phyloP scores from a whole-genome alignment of 768 basidiomycete species.

The Amanita rubescens region DNA sequence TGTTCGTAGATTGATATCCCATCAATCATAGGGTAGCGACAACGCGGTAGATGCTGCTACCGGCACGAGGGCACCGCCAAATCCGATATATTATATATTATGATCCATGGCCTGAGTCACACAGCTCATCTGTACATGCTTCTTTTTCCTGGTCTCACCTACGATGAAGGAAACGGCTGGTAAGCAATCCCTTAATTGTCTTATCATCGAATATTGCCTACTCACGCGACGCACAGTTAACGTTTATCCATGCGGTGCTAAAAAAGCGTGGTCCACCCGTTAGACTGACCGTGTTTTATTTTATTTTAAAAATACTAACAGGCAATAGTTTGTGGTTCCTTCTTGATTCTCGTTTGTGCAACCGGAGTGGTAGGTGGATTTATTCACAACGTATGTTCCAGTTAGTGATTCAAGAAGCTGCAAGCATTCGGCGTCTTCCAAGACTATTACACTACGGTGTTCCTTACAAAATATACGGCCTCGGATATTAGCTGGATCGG shows the following conservation, averaged over 20 bases:
- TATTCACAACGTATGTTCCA: not conserved
- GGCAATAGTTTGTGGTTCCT: not conserved
- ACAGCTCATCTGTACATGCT: no score
- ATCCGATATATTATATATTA: no score
- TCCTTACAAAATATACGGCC: constrained; percentile 7
- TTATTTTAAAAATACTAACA: not conserved
- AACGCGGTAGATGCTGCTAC: no score
- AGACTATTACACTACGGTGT: constrained; percentile 7
- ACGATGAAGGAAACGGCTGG: not conserved
- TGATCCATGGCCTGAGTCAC: no score
- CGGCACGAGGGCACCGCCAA: no score
- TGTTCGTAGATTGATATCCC: no score
- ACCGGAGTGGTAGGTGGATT: not conserved
- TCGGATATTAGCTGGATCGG: constrained; percentile 11
- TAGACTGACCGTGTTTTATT: not conserved
- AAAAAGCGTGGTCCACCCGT: constrained; percentile 6
- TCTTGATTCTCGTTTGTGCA: constrained; percentile 3
- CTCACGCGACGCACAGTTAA: not conserved
- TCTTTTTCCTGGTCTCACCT: not conserved
- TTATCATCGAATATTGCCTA: not conserved
- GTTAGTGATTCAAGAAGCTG: not conserved
- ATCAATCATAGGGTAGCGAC: no score
- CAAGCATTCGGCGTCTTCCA: constrained; percentile 10
- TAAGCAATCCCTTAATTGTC: not conserved
- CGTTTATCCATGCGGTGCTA: not conserved